Evolutionary conservation across 2,329 filamentous ascomycete species (phyloP).

Genomic region (Epicoccum sorghinum): DNA sequence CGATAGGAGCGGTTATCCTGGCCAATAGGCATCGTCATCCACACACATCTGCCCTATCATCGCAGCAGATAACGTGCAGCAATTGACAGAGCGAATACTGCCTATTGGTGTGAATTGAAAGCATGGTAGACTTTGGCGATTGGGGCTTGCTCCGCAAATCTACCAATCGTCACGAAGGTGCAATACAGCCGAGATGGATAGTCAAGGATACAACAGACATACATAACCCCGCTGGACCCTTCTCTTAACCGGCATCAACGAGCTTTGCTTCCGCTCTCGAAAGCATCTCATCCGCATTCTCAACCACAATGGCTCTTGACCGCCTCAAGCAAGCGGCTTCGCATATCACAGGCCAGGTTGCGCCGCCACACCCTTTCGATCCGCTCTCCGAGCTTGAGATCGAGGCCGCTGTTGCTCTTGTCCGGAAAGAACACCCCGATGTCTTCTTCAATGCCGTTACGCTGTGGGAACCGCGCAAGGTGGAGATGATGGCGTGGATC

Average conservation of each 20-base stretch:
- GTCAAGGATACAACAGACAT: not conserved
- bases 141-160: conserved; percentile 1
- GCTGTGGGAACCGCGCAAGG: conserved; percentile 83
- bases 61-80: conserved; percentile 1
- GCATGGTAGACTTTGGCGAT: conserved; percentile 2
- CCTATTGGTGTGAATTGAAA: conserved; percentile 17
- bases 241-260: not conserved
- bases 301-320: conserved; percentile 62
- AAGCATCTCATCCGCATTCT: not conserved
- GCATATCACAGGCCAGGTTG: conserved; percentile 63
- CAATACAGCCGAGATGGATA: conserved; percentile 2
- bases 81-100: not conserved
- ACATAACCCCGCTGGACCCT: conserved; percentile 14
- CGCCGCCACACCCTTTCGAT: conserved; percentile 74
- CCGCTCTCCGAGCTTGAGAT: conserved; percentile 77
- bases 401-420: conserved; percentile 68
- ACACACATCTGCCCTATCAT: not conserved
- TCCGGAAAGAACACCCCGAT: conserved; percentile 72
- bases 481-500: conserved; percentile 81
- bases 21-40: not conserved
- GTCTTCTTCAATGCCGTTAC: conserved; percentile 88
- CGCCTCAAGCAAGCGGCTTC: conserved; percentile 68
- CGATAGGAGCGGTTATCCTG: not conserved
- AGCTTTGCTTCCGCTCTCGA: not conserved
- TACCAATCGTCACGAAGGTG: conserved; percentile 3